These are phyloP conservation scores for Fusarium mundagurra DNA, from an alignment of 2,329 filamentous ascomycete genomes.

Conservation along the genomic window DNA sequence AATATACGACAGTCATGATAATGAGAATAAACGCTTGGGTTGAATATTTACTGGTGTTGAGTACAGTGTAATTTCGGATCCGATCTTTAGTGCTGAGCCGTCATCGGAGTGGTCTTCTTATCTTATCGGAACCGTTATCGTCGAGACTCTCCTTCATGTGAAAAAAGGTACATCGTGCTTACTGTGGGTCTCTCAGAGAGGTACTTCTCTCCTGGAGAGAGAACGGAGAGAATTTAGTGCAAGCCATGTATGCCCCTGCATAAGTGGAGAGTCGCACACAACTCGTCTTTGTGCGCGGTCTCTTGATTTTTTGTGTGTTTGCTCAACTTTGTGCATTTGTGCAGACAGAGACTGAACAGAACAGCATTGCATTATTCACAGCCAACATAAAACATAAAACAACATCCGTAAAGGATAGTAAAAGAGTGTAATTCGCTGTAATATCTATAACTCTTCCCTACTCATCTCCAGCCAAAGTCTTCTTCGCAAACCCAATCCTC, in stretches of 20 bases:
- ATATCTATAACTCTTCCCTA: neutral
- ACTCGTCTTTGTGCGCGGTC: constrained; percentile 10
- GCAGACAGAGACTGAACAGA: neutral
- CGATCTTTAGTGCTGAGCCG: neutral
- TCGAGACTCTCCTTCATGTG: neutral
- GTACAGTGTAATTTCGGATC: neutral
- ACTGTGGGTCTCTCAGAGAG: neutral
- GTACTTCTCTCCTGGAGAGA: neutral
- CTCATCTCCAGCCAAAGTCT: neutral
- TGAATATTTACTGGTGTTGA: neutral
- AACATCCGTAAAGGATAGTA: neutral
- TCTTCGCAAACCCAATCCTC: constrained; percentile 37
- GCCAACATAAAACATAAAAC: neutral
- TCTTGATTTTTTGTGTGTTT: constrained; percentile 4
- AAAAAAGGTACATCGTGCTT: neutral
- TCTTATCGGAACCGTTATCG: neutral
- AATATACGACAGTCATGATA: neutral
- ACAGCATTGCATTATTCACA: neutral
- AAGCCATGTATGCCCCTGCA: neutral
- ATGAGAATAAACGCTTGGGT: neutral
- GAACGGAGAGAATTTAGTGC: neutral
- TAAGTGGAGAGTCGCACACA: neutral
- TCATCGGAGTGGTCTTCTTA: neutral
- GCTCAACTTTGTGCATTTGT: neutral
- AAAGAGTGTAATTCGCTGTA: neutral